Percentiles rank a stretch among this genome's conserved stretches.
phyloP scores from a whole-genome alignment of 345 rosid species.

The Psidium guajava region DNA sequence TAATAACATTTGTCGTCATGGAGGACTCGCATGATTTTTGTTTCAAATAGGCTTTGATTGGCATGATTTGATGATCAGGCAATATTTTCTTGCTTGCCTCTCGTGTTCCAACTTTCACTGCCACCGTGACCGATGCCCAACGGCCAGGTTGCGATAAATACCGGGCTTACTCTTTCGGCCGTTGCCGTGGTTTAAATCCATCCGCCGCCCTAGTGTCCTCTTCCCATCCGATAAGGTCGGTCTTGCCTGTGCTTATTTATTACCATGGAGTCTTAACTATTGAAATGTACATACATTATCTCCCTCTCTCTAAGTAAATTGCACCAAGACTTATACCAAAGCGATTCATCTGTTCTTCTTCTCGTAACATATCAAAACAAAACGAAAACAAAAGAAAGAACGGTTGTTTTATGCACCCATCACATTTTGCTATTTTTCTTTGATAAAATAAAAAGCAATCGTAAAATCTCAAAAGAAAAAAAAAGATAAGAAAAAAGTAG shows the following conservation, averaged over 20 bases:
- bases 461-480: background rate
- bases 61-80: background rate
- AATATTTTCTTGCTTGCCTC: background rate
- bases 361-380: background rate
- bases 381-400: background rate
- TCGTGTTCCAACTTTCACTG: background rate
- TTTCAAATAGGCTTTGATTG: background rate
- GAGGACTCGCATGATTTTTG: background rate
- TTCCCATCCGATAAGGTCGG: background rate
- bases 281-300: background rate
- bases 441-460: background rate
- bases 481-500: background rate
- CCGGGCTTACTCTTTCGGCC: background rate
- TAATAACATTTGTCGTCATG: background rate
- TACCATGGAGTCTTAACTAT: background rate
- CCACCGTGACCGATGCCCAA: background rate
- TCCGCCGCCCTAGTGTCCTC: background rate
- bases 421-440: background rate
- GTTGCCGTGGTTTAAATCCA: background rate
- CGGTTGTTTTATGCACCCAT: background rate
- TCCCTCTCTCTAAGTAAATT: background rate
- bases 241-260: background rate
- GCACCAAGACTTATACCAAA: background rate
- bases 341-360: background rate
- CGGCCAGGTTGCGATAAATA: background rate